A percentile compares a stretch with the other conserved stretches of the same genome.
Evolutionary conservation across 192 early-diverging fungal species (phyloP).

Genomic region (Lobosporangium transversale): DNA sequence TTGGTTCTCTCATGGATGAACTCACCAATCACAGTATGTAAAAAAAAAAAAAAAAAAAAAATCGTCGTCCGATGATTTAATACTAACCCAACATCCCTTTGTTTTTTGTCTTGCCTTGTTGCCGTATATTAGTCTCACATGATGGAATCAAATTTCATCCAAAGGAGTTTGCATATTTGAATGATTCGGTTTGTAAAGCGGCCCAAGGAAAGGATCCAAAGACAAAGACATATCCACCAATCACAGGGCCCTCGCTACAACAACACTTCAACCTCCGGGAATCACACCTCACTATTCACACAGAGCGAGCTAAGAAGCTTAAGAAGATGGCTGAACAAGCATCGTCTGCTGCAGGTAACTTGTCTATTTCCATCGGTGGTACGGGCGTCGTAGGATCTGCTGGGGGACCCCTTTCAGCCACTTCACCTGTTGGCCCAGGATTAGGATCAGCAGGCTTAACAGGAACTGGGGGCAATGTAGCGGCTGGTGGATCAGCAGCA

Average conservation of each 20-base stretch:
- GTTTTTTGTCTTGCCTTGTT: no score
- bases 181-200: constrained; percentile 31
- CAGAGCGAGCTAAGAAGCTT: constrained; percentile 20
- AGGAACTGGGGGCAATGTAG: no score
- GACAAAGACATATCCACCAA: constrained; percentile 31
- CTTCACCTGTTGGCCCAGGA: not conserved
- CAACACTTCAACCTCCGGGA: constrained; percentile 41
- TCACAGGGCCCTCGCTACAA: constrained; percentile 44
- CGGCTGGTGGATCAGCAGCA: not conserved
- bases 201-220: constrained; percentile 40
- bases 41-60: not conserved
- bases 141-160: constrained; percentile 52
- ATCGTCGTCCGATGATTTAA: no score
- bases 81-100: no score
- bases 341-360: constrained; percentile 17
- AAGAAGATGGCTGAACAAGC: constrained; percentile 44
- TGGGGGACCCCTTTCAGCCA: not conserved
- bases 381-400: not conserved
- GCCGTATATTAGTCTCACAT: constrained; percentile 20
- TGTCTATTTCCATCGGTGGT: not conserved
- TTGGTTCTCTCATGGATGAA: constrained; percentile 22
- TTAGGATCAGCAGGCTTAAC: not conserved
- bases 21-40: constrained; percentile 32
- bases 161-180: constrained; percentile 44
- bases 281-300: constrained; percentile 22